These are phyloP conservation scores for Neoascochyta sp. DNA, from an alignment of 2,329 filamentous ascomycete species.

Conservation along the genomic window DNA sequence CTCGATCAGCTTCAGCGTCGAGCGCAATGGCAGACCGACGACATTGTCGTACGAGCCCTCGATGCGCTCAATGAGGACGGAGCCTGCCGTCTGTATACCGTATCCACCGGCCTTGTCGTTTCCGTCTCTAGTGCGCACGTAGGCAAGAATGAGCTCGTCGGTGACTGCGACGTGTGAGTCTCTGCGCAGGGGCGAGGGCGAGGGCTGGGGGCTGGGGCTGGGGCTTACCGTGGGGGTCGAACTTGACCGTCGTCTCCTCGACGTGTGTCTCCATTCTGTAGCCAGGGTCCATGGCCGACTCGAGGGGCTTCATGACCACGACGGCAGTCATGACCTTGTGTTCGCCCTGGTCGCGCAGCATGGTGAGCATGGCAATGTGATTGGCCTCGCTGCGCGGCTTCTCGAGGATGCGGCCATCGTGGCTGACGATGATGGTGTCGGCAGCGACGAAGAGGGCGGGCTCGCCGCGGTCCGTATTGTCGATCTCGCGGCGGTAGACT, in stretches of 20 bases:
- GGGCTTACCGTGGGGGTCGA: constrained; percentile 58
- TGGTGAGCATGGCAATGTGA: constrained; percentile 78
- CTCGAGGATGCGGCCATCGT: constrained; percentile 75
- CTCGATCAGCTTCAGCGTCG: constrained; percentile 77
- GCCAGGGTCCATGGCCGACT: constrained; percentile 76
- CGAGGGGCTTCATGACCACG: constrained; percentile 75
- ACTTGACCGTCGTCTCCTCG: constrained; percentile 89
- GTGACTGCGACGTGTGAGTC: constrained; percentile 45
- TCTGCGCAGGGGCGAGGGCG: too few relatives aligned
- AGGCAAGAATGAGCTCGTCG: constrained; percentile 79
- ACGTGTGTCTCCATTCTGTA: constrained; percentile 78
- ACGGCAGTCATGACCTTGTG: constrained; percentile 88
- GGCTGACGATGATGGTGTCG: constrained; percentile 82
- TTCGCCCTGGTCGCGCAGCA: constrained; percentile 68
- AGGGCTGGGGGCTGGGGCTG: too few relatives aligned
- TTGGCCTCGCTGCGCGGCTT: constrained; percentile 81
- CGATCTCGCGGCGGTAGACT: constrained; percentile 61
- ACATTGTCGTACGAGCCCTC: constrained; percentile 93
- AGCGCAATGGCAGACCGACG: constrained; percentile 79
- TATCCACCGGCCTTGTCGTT: constrained; percentile 96
- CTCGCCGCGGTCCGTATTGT: constrained; percentile 59
- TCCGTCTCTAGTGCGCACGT: constrained; percentile 82
- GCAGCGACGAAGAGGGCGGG: constrained; percentile 83
- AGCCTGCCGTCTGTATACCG: constrained; percentile 83
- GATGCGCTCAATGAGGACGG: constrained; percentile 81